Evolutionary conservation across 2,329 filamentous ascomycete species (phyloP).

Genomic region (Colletotrichum sp.): DNA sequence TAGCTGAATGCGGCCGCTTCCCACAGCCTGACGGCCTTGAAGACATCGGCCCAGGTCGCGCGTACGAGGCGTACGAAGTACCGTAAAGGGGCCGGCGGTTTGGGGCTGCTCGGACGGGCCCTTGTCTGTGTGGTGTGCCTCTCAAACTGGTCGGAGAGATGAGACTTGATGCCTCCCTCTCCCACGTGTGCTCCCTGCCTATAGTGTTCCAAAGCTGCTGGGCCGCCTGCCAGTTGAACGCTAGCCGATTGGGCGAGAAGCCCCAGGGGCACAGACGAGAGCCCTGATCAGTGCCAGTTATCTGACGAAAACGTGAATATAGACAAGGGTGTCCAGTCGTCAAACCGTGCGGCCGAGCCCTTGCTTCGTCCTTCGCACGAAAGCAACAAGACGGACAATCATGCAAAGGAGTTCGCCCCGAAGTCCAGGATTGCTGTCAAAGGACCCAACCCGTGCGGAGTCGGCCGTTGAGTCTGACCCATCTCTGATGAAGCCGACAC

Average conservation of each 20-base stretch:
- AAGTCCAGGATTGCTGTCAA: not conserved
- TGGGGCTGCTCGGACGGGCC: not conserved
- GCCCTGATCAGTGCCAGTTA: not conserved
- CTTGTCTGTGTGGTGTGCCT: not conserved
- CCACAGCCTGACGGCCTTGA: not conserved
- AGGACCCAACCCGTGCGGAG: not conserved
- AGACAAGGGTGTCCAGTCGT: not conserved
- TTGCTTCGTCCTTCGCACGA: not conserved
- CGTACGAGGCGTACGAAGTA: not conserved
- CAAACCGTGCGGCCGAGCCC: not conserved
- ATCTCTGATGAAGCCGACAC: not conserved
- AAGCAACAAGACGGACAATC: not conserved
- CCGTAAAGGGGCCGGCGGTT: not conserved
- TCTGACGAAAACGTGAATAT: slow-evolving; percentile 10
- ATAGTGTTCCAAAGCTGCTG: slow-evolving; percentile 1
- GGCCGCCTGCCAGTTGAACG: not conserved
- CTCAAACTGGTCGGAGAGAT: not conserved
- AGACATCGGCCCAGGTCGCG: not conserved
- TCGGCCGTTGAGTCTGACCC: not conserved
- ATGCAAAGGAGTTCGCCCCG: not conserved
- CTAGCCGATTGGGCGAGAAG: not conserved
- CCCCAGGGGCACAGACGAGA: not conserved
- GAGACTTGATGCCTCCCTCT: slow-evolving; percentile 1
- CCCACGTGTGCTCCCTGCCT: slow-evolving; percentile 13
- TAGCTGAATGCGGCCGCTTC: not conserved